A percentile compares a stretch with the other conserved stretches of the same genome.
phyloP scores from a whole-genome alignment of 1,284 basidiomycete species.

The Inonotus hispidus region DNA sequence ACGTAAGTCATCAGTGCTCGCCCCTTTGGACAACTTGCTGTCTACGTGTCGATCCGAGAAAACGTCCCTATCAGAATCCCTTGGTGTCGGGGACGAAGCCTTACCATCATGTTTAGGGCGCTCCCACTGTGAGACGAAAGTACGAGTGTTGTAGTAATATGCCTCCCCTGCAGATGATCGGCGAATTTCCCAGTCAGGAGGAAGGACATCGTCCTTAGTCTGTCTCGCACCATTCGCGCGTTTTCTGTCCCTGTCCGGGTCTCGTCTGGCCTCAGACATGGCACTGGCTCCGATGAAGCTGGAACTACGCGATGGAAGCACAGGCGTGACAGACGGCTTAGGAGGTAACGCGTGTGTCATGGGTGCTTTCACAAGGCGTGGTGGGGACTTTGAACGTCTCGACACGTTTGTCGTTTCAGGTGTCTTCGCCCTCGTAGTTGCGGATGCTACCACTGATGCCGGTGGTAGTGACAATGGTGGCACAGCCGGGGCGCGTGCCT shows the following conservation, averaged over 20 bases:
- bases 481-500: not conserved
- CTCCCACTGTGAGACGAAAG: constrained; percentile 55
- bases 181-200: constrained; percentile 54
- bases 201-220: constrained; percentile 35
- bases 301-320: constrained; percentile 33
- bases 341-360: constrained; percentile 61
- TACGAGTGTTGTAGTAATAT: constrained; percentile 59
- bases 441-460: not conserved
- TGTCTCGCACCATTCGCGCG: constrained; percentile 22
- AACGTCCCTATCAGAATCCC: not conserved
- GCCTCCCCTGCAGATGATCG: constrained; percentile 34
- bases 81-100: constrained; percentile 2
- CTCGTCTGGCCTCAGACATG: constrained; percentile 41
- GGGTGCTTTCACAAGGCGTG: constrained; percentile 24
- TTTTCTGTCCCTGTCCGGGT: constrained; percentile 15
- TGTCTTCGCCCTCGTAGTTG: not conserved
- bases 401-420: constrained; percentile 22
- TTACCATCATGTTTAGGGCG: constrained; percentile 32
- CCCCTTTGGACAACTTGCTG: not conserved
- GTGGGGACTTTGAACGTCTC: constrained; percentile 26
- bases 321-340: constrained; percentile 54
- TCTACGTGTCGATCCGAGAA: not conserved
- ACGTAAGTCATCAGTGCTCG: constrained; percentile 7
- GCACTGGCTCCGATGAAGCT: constrained; percentile 50
- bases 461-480: not conserved